These are phyloP conservation scores for Penicillium canescens DNA, from an alignment of 495 filamentous ascomycete genomes.

Conservation along the genomic window DNA sequence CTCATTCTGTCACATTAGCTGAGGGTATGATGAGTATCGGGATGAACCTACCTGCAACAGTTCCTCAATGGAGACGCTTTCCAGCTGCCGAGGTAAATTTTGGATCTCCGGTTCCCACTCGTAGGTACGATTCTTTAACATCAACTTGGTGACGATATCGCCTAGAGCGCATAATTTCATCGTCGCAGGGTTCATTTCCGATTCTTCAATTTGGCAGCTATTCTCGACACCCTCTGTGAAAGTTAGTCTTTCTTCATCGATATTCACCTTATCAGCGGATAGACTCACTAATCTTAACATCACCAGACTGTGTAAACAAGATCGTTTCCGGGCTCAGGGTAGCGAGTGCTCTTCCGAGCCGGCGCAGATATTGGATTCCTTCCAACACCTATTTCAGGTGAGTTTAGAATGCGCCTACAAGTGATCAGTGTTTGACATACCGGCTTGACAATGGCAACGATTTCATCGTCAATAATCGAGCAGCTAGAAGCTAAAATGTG, in stretches of 20 bases:
- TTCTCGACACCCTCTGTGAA: background rate
- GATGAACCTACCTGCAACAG: too few species aligned
- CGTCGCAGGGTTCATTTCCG: background rate
- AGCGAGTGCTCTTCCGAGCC: background rate
- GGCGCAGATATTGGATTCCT: too few species aligned
- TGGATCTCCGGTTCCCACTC: background rate
- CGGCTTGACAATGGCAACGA: conserved; percentile 6
- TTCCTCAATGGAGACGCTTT: too few species aligned
- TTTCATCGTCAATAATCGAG: conserved; percentile 3
- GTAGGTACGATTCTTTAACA: background rate
- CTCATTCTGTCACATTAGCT: too few species aligned
- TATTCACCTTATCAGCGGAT: background rate
- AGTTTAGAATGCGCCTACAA: too few species aligned
- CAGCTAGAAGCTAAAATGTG: conserved; percentile 4
- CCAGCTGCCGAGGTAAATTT: too few species aligned
- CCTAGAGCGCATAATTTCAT: conserved; percentile 5
- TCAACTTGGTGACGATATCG: conserved; percentile 2
- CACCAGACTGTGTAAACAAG: background rate
- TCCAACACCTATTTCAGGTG: too few species aligned
- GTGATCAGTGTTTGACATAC: background rate
- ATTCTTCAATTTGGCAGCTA: background rate
- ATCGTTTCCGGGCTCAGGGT: background rate
- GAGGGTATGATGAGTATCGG: too few species aligned
- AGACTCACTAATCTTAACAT: conserved; percentile 2
- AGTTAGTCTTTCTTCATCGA: background rate